Evolutionary conservation across 371 early-diverging fungal species (phyloP).

Genomic region (Cladochytrium tenue): DNA sequence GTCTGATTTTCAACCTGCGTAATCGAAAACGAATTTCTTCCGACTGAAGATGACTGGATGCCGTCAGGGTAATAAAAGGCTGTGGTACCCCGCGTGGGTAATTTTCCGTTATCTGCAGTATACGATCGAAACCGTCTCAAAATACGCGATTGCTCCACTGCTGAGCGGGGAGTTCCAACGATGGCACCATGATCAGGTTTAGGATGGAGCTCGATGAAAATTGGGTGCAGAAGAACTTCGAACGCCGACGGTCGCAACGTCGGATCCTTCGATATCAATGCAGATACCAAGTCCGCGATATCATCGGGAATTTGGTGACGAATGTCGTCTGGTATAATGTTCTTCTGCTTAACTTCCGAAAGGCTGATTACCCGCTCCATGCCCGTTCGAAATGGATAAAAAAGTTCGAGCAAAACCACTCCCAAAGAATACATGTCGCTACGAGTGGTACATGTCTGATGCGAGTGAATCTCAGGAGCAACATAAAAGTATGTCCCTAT

Average conservation of each 20-base stretch:
- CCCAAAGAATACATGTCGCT: constrained; percentile 73
- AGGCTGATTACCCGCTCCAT: constrained; percentile 71
- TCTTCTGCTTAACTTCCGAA: constrained; percentile 60
- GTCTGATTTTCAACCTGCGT: too few species aligned
- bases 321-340: constrained; percentile 1
- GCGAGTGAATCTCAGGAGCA: constrained; percentile 25
- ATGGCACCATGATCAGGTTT: background rate
- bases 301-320: constrained; percentile 10
- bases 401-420: constrained; percentile 71
- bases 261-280: constrained; percentile 17
- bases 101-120: background rate
- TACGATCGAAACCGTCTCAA: background rate
- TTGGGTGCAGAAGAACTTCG: constrained; percentile 19
- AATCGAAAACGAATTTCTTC: too few species aligned
- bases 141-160: constrained; percentile 5
- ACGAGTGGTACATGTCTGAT: constrained; percentile 19
- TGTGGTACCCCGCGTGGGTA: background rate
- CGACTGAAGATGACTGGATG: background rate
- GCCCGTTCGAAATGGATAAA: constrained; percentile 61
- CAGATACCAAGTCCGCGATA: constrained; percentile 10
- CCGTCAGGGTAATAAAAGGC: constrained; percentile 4
- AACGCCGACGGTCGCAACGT: constrained; percentile 17
- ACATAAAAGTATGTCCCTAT: constrained; percentile 26
- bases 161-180: background rate
- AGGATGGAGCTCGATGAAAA: constrained; percentile 6